phyloP scores from a whole-genome alignment of 345 rosid species.

The Xanthoceras sorbifolium region DNA sequence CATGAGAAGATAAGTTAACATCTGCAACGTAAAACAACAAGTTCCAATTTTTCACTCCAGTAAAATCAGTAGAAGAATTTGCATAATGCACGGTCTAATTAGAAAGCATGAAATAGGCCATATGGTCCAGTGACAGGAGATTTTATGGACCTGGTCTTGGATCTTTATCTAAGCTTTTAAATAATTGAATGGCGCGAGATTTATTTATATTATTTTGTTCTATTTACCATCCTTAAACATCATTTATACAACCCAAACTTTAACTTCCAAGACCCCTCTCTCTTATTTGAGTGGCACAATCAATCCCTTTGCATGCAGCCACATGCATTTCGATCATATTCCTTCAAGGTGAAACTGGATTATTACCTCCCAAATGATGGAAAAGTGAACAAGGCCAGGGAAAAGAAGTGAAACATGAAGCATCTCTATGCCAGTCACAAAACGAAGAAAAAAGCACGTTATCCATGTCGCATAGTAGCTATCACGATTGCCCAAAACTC shows the following conservation, averaged over 20 bases:
- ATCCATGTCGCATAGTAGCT: neutral
- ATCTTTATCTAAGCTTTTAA: neutral
- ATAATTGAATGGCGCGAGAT: too few species aligned
- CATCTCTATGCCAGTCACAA: neutral
- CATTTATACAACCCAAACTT: too few species aligned
- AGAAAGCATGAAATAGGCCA: neutral
- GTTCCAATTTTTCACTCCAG: slow-evolving; percentile 8
- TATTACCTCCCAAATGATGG: neutral
- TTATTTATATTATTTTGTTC: too few species aligned
- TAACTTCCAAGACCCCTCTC: too few species aligned
- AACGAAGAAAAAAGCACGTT: neutral
- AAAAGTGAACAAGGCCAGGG: neutral
- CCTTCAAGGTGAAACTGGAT: neutral
- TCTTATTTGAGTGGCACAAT: too few species aligned
- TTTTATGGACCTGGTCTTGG: neutral
- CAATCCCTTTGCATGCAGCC: too few species aligned
- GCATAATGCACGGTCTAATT: neutral
- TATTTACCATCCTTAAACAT: too few species aligned
- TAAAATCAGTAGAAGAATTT: neutral
- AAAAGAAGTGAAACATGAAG: neutral
- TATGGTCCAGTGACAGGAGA: neutral
- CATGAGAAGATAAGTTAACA: slow-evolving; percentile 75
- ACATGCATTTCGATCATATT: too few species aligned
- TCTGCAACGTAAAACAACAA: slow-evolving; percentile 47
- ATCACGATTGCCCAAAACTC: neutral